Percentiles rank a stretch among this genome's conserved stretches.
Conservation (phyloP, 768 basidiomycete genomes). For the Neoboletus subvelutipes region DNA sequence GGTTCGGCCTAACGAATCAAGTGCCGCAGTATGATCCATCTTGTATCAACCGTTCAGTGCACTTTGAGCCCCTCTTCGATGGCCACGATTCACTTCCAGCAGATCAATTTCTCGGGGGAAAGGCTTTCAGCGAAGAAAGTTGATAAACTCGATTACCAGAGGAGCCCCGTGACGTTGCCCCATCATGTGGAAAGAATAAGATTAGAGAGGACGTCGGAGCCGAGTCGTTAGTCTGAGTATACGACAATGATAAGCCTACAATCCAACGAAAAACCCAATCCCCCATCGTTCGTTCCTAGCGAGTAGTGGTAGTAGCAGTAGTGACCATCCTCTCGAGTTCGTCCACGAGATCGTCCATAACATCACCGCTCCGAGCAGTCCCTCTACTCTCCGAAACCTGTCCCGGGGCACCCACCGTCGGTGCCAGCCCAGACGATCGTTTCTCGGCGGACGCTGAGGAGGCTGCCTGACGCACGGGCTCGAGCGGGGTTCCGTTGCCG, state of each 20-base stretch:
- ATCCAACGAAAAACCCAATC: background rate
- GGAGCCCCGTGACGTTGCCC: too few species aligned
- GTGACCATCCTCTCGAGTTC: conserved; percentile 68
- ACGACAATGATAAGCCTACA: background rate
- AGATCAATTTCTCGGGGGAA: too few species aligned
- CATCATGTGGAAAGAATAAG: too few species aligned
- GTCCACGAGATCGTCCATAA: conserved; percentile 83
- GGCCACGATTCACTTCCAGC: too few species aligned
- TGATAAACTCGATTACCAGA: too few species aligned
- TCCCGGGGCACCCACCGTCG: background rate
- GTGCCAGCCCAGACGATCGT: background rate
- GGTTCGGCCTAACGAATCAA: too few species aligned
- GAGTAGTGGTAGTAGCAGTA: background rate
- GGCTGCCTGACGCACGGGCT: conserved; percentile 15
- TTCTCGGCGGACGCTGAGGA: conserved; percentile 9
- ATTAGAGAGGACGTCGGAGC: background rate
- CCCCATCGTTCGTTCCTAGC: background rate
- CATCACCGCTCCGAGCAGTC: conserved; percentile 38
- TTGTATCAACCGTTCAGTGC: too few species aligned
- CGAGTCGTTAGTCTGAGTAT: background rate
- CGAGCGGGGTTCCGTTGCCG: conserved; percentile 55
- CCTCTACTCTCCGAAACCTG: background rate
- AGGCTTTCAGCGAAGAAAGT: too few species aligned
- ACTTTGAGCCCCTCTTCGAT: too few species aligned
- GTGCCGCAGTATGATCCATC: too few species aligned